Evolutionary conservation across 2,329 filamentous ascomycete genomes (phyloP), one percentile per base, ranked within the genome.

Genomic region (Dichotomopilus funicola): DNA sequence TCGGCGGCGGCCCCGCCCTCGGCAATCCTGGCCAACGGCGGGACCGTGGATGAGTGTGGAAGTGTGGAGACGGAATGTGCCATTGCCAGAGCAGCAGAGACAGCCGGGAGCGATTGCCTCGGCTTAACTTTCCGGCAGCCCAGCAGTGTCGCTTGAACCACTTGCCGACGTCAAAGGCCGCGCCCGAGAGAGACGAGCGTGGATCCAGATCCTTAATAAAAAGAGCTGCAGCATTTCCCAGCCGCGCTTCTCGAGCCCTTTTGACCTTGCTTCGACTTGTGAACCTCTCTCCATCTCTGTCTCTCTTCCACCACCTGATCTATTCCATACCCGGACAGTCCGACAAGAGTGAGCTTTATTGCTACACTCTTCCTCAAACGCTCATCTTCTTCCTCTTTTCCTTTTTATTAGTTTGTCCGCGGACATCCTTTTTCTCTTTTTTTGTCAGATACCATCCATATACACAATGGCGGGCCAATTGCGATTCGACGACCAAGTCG

Each of bases 401-500:
- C 42, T 47, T 49, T 36, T 45, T 38, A 10, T n/a, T 35, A 37
- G 19, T 27, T 27, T 27, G 19, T 27, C 19, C 19, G 19, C 3
- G 19, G 19, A 27, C 19, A 27, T 2, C 19, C 3, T 27, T 27
- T 41, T 42, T 31, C n/a, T 52, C 52, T 35, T 53, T 46, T 51
- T 48, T 45, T 73, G 61, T 79, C 44, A 50, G 46, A 55, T n/a
- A 8, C 35, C 55, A 12, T 41, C 56, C 57, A 59, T 41, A 59
- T 52, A 52, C 60, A 56, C 54, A 38, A 88, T 86, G 85, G 77
- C 75, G 61, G 74, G 74, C 55, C 81, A 88, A 72, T 76, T 95
- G 68, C 82, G 90, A 70, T 95, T 85, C 72, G 90, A 95, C 75
- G 87, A 85, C 74, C 89, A 94, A 79, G 90, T 89, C 64, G 88